Base-by-base conservation (phyloP, 768 basidiomycete genomes). In the Fistulinella prunicolor region DNA sequence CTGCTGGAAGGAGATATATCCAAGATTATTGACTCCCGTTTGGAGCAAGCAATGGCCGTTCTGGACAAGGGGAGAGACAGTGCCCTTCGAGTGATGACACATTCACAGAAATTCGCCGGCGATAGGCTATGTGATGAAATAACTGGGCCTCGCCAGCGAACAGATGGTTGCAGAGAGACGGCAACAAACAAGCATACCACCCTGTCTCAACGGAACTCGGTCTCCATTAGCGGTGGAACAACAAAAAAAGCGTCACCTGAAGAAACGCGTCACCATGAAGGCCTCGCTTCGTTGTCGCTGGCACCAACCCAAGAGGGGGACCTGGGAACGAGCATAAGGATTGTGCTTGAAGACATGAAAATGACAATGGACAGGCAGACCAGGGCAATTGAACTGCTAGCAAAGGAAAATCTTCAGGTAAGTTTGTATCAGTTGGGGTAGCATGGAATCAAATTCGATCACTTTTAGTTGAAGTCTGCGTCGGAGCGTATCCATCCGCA, bases 401-500 rank as follows among this genome's bases (percentile, higher is more conserved):
- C 66, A 13, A 73, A 72, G 53, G 78, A 81, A 54, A 80, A 80
- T 50, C 63, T 65, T 38, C 71, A 74, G 70, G 79, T 76, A 53
- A 29, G 49, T 61, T 44, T 30, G 23, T 17, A 28, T 23, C 28
- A 21, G 22, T 23, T 17, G 24, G 43, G 29, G 42, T 26, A 36
- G 19, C 21, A 37, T 34, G 30, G 22, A n/a, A 29, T 48, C 63
- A 23, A 61, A 44, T 30, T 8, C 6, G 24, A 17, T 17, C 19
- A 3, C 14, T 38, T 37, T 36, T 48, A 53, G 54, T 46, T 63
- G 40, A 61, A 58, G 39, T 52, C 51, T 8, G 45, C 28, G 20
- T 32, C 49, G 17, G 62, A 62, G 17, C 47, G 44, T 36, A 30
- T 30, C 20, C 40, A 45, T 37, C 44, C 49, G 32, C 64, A 47